Percentiles rank a stretch among this genome's conserved stretches.
phyloP scores from a whole-genome alignment of 768 basidiomycete genomes.

The Lactarius sp. region DNA sequence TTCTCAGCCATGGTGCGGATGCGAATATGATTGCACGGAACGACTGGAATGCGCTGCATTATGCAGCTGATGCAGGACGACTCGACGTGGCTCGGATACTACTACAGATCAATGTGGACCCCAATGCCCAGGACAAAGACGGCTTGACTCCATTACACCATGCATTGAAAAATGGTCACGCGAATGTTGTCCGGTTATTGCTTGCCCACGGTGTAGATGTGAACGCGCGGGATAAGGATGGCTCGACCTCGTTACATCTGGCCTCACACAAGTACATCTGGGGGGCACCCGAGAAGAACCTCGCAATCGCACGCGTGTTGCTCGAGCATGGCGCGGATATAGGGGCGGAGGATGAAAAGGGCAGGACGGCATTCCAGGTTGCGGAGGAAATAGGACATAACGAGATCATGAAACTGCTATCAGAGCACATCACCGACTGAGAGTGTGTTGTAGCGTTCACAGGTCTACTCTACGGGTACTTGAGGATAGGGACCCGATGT shows the following conservation, averaged over 20 bases:
- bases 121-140: constrained; percentile 26
- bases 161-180: not conserved
- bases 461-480: constrained; percentile 28
- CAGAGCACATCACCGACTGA: not conserved
- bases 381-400: too few relatives aligned
- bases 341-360: too few relatives aligned
- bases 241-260: too few relatives aligned
- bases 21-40: not conserved
- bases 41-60: not conserved
- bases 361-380: too few relatives aligned
- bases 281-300: too few relatives aligned
- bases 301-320: not conserved
- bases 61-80: not conserved
- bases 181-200: not conserved
- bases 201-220: not conserved
- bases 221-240: too few relatives aligned
- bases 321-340: too few relatives aligned
- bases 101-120: not conserved
- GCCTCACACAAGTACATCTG: too few relatives aligned
- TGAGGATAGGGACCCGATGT: constrained; percentile 28
- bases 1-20: not conserved
- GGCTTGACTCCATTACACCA: not conserved
- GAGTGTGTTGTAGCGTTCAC: too few relatives aligned
- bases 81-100: not conserved
- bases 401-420: too few relatives aligned